A percentile compares a stretch with the other conserved stretches of the same genome.
Conservation (phyloP, 176 grass and related monocot genomes). For the Zea mays region DNA sequence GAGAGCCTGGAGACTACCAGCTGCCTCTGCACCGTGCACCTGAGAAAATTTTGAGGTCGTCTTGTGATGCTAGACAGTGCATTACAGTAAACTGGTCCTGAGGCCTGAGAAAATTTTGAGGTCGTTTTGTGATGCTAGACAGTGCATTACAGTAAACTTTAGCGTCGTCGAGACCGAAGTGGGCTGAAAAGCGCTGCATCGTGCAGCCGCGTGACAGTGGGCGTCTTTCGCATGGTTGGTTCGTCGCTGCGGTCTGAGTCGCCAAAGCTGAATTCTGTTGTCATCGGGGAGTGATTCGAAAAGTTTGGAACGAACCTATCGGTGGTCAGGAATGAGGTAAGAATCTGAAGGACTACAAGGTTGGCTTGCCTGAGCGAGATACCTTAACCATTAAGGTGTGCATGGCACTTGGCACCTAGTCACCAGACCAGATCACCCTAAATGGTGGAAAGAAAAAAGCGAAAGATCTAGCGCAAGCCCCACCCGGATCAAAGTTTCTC, state of each 20-base stretch:
- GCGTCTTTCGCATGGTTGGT: slow-evolving; percentile 5
- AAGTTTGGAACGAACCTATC: slow-evolving; percentile 24
- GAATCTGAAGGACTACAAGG: slow-evolving; percentile 12
- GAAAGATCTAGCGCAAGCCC: not conserved
- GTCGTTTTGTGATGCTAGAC: no score
- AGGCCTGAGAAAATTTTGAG: not conserved
- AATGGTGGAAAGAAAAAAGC: not conserved
- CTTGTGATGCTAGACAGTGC: slow-evolving; percentile 40
- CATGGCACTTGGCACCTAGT: slow-evolving; percentile 26
- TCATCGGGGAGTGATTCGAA: slow-evolving; percentile 10
- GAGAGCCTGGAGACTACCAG: slow-evolving; percentile 58
- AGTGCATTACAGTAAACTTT: not conserved
- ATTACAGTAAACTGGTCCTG: not conserved
- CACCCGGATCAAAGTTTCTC: slow-evolving; percentile 34
- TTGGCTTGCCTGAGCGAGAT: slow-evolving; percentile 38
- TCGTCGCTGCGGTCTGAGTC: not conserved
- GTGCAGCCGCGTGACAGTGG: not conserved
- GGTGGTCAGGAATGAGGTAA: slow-evolving; percentile 27
- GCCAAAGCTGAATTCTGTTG: slow-evolving; percentile 29
- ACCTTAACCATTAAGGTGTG: slow-evolving; percentile 53
- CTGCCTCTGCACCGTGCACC: slow-evolving; percentile 75
- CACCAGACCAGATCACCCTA: slow-evolving; percentile 8
- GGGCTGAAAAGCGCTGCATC: slow-evolving; percentile 14
- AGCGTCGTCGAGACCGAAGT: not conserved
- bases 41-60: slow-evolving; percentile 60